Evolutionary conservation across 2,329 filamentous ascomycete genomes (phyloP), one percentile per base, ranked within the genome.

Genomic region (Raffaelea ambrosiae): DNA sequence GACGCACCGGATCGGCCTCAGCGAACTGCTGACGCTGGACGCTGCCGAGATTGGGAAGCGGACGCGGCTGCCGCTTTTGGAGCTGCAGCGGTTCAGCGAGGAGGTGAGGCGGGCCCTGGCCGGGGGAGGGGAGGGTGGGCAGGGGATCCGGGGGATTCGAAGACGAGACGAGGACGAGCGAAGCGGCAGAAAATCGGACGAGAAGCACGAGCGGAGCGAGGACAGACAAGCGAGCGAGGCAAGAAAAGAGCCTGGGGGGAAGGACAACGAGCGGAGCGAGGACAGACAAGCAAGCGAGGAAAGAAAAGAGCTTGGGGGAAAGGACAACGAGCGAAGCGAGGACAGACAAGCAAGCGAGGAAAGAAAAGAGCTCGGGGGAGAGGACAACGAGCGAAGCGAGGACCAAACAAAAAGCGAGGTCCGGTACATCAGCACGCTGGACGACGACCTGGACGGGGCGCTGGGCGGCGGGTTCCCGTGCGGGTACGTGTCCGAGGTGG

Each of bases 11-110:
- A 72, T 98, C 61, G 86, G 86, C 22, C 86, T 86, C 29, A 82
- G 81, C 57, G 93, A 98, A 63, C 77, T 98, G 43, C 75, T 98
- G 58, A 87, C 87, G 3, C 81, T 94, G 53, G 87, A 95, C 60
- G 76, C 83, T 4, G 73, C 83, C 52, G 86, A 95, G 60, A 79
- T 97, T 54, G 88, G 88, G 49, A 93, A 86, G 69, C 84, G 88
- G 63, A 90, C 89, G 44, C 83, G 84, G 54, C 73, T 95, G 18
- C 88, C 91, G 3, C 72, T 91, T 8, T 75, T 84, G 36, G 88
- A 96, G 60, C 73, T 96, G 57, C 86, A 83, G 64, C 80, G 82
- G 51, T 72, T 97, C 33, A 76, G 80, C 53, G 46, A 48, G 23
- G 52, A 50, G 14, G 48, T 54, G 33, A 40, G 52, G 14, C 38